Conservation (phyloP, 2,329 filamentous ascomycete genomes). For the Rachicladosporium sp. region DNA sequence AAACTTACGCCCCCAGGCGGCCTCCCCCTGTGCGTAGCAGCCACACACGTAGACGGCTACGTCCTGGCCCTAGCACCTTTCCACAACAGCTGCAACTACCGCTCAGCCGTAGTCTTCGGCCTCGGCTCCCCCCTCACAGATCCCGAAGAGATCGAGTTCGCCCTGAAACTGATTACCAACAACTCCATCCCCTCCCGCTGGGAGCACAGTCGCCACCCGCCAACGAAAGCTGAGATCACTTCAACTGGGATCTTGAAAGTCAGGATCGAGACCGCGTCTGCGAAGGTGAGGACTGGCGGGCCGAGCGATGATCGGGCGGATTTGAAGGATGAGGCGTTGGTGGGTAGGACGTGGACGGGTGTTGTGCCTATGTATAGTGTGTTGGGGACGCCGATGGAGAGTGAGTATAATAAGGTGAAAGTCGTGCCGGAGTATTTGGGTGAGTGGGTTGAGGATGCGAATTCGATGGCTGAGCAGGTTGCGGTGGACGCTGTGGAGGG, state of each 20-base stretch:
- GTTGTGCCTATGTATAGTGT: conserved; percentile 53
- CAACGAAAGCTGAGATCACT: conserved; percentile 60
- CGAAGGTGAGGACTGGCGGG: conserved; percentile 57
- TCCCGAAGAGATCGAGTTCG: conserved; percentile 65
- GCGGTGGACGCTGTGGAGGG: conserved; percentile 22
- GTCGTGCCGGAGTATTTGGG: conserved; percentile 51
- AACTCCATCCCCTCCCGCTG: conserved; percentile 58
- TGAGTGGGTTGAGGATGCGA: conserved; percentile 39
- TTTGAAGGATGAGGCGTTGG: conserved; percentile 35
- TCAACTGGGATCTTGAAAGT: conserved; percentile 63
- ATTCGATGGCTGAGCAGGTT: conserved; percentile 25
- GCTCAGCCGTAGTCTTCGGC: conserved; percentile 66
- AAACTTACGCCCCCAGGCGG: conserved; percentile 39
- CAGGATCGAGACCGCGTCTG: conserved; percentile 56
- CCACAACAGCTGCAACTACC: conserved; percentile 78
- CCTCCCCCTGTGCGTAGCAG: conserved; percentile 59
- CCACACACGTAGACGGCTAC: conserved; percentile 65
- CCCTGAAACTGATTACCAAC: conserved; percentile 68
- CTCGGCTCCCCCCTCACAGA: conserved; percentile 56
- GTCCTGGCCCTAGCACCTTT: conserved; percentile 70
- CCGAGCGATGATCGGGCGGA: conserved; percentile 51
- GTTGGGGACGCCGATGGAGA: conserved; percentile 50
- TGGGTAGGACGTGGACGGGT: conserved; percentile 44
- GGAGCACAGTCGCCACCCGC: conserved; percentile 55
- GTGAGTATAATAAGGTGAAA: conserved; percentile 44